phyloP scores from a whole-genome alignment of 306 rosid species.

The Begonia fuchsioides region DNA sequence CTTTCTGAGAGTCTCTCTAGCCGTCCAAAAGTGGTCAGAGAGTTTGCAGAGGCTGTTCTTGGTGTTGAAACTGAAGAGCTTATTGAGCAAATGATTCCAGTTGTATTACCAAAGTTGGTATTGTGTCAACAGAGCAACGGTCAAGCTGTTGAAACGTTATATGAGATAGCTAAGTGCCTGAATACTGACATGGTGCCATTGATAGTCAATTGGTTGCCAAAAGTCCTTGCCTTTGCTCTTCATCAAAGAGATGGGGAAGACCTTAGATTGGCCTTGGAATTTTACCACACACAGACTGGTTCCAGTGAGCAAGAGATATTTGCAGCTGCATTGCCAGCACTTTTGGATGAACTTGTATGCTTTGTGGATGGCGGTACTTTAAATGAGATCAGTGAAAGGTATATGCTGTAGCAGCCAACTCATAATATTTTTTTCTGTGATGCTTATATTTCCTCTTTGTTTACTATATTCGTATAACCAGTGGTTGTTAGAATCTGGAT shows the following conservation, averaged over 20 bases:
- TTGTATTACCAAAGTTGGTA: constrained; percentile 85
- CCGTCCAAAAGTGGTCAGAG: constrained; percentile 60
- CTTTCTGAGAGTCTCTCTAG: constrained; percentile 50
- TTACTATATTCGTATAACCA: no score
- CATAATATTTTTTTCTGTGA: neutral
- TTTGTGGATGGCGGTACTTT: constrained; percentile 64
- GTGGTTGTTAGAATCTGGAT: no score
- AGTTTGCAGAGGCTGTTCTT: constrained; percentile 81
- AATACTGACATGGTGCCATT: constrained; percentile 53
- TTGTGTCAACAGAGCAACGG: constrained; percentile 55
- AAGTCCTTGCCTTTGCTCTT: constrained; percentile 90
- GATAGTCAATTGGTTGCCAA: constrained; percentile 66
- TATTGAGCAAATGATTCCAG: constrained; percentile 69
- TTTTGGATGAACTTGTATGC: constrained; percentile 80
- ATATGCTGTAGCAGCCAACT: constrained; percentile 2
- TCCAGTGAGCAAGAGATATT: constrained; percentile 67
- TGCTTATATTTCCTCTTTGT: neutral
- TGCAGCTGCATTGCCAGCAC: constrained; percentile 76
- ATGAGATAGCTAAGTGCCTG: constrained; percentile 62
- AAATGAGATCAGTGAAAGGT: constrained; percentile 69
- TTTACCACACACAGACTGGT: constrained; percentile 59
- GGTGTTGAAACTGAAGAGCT: constrained; percentile 65
- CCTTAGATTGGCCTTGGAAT: constrained; percentile 56
- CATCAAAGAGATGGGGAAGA: constrained; percentile 50
- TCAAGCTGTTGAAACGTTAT: constrained; percentile 55